These are phyloP conservation scores for Tilletia walkeri DNA, from an alignment of 1,284 basidiomycete genomes.

Conservation along the genomic window DNA sequence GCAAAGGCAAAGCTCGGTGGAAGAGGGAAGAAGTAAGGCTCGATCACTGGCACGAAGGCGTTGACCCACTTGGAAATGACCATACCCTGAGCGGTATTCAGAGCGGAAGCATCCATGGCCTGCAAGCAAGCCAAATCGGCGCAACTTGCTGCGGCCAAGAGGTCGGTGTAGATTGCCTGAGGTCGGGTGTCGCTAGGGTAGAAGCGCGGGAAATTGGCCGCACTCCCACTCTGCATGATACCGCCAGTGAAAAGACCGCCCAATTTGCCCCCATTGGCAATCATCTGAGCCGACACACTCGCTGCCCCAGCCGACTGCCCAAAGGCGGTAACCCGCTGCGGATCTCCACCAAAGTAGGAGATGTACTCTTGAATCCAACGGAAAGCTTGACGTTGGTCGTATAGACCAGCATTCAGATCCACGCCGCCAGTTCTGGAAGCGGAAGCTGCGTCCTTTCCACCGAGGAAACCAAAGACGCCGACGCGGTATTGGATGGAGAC, in stretches of 20 bases:
- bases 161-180: slow-evolving; percentile 26
- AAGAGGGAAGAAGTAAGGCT: slow-evolving; percentile 31
- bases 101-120: slow-evolving; percentile 20
- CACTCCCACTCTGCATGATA: slow-evolving; percentile 37
- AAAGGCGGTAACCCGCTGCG: slow-evolving; percentile 45
- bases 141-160: slow-evolving; percentile 27
- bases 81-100: slow-evolving; percentile 4
- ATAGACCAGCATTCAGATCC: slow-evolving; percentile 36
- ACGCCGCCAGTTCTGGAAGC: slow-evolving; percentile 21
- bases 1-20: slow-evolving; percentile 28
- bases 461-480: slow-evolving; percentile 39
- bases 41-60: slow-evolving; percentile 31
- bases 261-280: slow-evolving; percentile 36
- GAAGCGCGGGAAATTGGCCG: slow-evolving; percentile 24
- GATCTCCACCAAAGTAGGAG: slow-evolving; percentile 47
- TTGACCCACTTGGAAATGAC: slow-evolving; percentile 3
- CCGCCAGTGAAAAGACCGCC: slow-evolving; percentile 34
- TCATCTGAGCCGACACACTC: slow-evolving; percentile 29
- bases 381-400: slow-evolving; percentile 36
- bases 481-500: slow-evolving; percentile 28
- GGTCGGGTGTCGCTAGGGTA: slow-evolving; percentile 25
- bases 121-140: slow-evolving; percentile 28
- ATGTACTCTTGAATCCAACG: slow-evolving; percentile 48
- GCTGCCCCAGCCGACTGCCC: slow-evolving; percentile 54
- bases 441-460: slow-evolving; percentile 27